Base-by-base conservation (phyloP, 257 asterid species). In the Paulownia fortunei region DNA sequence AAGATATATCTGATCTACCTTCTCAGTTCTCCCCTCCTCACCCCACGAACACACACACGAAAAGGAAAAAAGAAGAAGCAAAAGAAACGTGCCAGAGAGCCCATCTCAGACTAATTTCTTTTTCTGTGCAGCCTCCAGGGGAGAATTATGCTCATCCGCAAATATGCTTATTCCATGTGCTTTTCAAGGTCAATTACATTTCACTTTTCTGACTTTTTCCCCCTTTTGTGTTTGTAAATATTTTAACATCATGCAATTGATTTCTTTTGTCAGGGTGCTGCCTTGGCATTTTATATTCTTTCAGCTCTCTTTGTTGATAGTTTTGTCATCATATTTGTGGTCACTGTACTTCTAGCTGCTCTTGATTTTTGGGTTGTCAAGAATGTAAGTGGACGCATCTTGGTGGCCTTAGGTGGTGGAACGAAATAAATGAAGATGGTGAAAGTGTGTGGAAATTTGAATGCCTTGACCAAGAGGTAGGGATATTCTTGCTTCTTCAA, bases 321-420 rank as follows among this genome's bases (percentile, higher is more conserved):
- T 79, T 94, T 94, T 82, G 98, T 94, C 87, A 92, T 94, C 88
- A 88, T 94, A 66, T 94, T 94, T 76, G 99, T 94, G 88, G 81
- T 88, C 73, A 94, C 99, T 15, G 99, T 94, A 44, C 95, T 94
- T 82, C 85, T 92, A 79, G 87, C 97, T 76, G 98, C 99, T 61
- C 97, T 94, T 68, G 99, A 94, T 78, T 94, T 94, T 81, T 94
- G 99, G 99, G 99, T 94, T 56, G 98, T 94, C 67, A 94, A 94
- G 88, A 94, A 94, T 83, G 98, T 94, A 63, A 94, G 98, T 85
- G 98, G 98, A 16, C 97, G 98, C 72, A 94, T 94, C 84, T 84
- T 94, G 71, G 99, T 94, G 99, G 99, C 71, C 92, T 94, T 66
- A 90, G 99, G 80, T 94, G 99, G 99, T 94, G 99, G 99, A 94